Evolutionary conservation across 108 stramenopile species (phyloP).

Genomic region (Bacterosira constricta): DNA sequence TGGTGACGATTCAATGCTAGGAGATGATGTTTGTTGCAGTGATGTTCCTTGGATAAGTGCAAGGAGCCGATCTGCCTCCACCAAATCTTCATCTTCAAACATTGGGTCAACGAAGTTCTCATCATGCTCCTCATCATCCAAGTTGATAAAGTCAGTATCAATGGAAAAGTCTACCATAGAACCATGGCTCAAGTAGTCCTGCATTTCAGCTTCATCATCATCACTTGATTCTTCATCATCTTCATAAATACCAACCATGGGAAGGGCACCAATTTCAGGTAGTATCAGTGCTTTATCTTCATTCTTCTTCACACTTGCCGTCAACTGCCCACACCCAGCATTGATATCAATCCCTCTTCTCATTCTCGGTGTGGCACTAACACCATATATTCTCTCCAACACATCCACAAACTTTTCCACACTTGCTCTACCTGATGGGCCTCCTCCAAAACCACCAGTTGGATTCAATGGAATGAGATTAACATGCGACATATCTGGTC

Average conservation of each 20-base stretch:
- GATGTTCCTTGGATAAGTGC: conserved; percentile 41
- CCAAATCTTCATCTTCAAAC: conserved; percentile 53
- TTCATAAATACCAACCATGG: conserved; percentile 55
- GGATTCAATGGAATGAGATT: conserved; percentile 98
- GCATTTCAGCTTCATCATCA: conserved; percentile 6
- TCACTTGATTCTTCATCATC: conserved; percentile 31
- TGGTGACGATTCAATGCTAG: background rate
- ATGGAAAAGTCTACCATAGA: conserved; percentile 48
- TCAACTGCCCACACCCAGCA: conserved; percentile 98
- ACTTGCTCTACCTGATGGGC: conserved; percentile 52
- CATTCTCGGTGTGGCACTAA: conserved; percentile 85
- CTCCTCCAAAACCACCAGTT: conserved; percentile 84
- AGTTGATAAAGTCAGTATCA: conserved; percentile 47
- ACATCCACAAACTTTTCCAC: conserved; percentile 77
- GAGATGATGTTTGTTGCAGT: background rate
- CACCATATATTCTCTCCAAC: conserved; percentile 68
- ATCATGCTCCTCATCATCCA: conserved; percentile 48
- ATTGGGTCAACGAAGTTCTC: conserved; percentile 54
- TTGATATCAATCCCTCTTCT: conserved; percentile 98
- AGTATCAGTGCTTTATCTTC: conserved; percentile 22
- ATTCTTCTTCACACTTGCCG: conserved; percentile 65
- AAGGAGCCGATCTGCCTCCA: conserved; percentile 58
- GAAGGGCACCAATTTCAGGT: conserved; percentile 12
- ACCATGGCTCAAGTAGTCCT: conserved; percentile 1
- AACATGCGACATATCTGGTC: conserved; percentile 85